Conservation (phyloP, 2,329 filamentous ascomycete species). For the Ascochyta pisi region DNA sequence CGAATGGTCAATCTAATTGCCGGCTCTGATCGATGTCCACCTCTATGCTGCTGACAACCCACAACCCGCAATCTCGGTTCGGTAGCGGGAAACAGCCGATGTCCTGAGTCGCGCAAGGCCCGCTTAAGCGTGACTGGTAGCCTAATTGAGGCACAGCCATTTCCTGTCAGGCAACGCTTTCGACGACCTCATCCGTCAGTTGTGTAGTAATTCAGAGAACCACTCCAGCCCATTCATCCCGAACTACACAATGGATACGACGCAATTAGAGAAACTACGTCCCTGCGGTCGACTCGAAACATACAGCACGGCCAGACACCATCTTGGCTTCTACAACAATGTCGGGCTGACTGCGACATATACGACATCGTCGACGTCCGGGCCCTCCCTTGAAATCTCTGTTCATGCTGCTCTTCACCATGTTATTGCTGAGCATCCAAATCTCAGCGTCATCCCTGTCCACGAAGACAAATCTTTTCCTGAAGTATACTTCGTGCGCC, state of each 20-base stretch:
- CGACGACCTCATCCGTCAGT: background rate
- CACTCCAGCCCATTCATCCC: background rate
- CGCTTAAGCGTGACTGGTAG: background rate
- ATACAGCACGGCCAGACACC: constrained; percentile 53
- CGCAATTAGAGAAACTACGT: constrained; percentile 24
- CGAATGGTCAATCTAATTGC: too few relatives aligned
- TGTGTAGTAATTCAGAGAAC: background rate
- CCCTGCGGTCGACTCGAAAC: constrained; percentile 51
- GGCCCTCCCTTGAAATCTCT: background rate
- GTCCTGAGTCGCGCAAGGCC: background rate
- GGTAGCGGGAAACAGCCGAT: background rate
- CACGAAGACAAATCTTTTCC: constrained; percentile 48
- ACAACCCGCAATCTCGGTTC: background rate
- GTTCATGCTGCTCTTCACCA: constrained; percentile 35
- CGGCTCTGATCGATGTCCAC: too few relatives aligned
- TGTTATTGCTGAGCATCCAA: constrained; percentile 52
- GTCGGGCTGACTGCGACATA: constrained; percentile 50
- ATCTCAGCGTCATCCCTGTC: constrained; percentile 53
- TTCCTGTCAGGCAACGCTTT: background rate
- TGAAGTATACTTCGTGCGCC: constrained; percentile 53
- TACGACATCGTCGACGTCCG: background rate
- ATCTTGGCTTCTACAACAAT: constrained; percentile 54
- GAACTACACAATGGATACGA: background rate
- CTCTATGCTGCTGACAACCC: too few relatives aligned
- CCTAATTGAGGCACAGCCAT: background rate